Evolutionary conservation across 106 monocot species (phyloP).

Genomic region (Apostasia ramifera): DNA sequence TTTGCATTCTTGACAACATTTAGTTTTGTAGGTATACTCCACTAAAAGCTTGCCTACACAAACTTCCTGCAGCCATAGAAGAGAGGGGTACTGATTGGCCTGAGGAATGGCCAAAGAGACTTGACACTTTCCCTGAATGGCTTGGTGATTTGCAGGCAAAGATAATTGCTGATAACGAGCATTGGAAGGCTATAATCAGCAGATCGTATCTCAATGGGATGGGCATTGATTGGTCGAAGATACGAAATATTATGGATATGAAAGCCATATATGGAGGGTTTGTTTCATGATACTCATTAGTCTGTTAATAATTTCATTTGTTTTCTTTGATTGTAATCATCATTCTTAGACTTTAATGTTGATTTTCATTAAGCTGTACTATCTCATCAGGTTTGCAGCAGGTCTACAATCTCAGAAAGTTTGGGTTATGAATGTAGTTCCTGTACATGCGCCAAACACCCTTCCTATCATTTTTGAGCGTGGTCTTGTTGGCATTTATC

Average conservation of each 20-base stretch:
- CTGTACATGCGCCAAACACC: slow-evolving; percentile 74
- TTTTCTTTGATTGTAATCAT: too few species aligned
- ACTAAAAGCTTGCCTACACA: slow-evolving; percentile 63
- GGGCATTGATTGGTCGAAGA: slow-evolving; percentile 84
- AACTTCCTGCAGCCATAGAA: slow-evolving; percentile 68
- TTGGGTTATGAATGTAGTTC: slow-evolving; percentile 98
- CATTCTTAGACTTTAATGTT: too few species aligned
- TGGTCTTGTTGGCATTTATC: slow-evolving; percentile 86
- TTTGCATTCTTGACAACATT: neutral
- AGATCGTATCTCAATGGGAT: slow-evolving; percentile 82
- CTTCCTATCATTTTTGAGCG: slow-evolving; percentile 93
- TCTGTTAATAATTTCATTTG: neutral
- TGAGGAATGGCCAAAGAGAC: slow-evolving; percentile 94
- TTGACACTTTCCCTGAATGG: slow-evolving; percentile 85
- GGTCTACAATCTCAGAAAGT: slow-evolving; percentile 67
- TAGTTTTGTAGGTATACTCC: slow-evolving; percentile 53
- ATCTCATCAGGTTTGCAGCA: slow-evolving; percentile 67
- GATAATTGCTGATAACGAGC: slow-evolving; percentile 52
- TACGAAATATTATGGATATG: slow-evolving; percentile 92
- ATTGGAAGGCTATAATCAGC: slow-evolving; percentile 68
- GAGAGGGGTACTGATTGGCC: slow-evolving; percentile 90
- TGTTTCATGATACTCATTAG: neutral
- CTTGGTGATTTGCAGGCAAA: slow-evolving; percentile 52
- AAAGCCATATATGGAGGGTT: slow-evolving; percentile 88
- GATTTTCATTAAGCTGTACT: neutral